Evolutionary conservation across 306 rosid genomes (phyloP).

Genomic region (Datisca glomerata): DNA sequence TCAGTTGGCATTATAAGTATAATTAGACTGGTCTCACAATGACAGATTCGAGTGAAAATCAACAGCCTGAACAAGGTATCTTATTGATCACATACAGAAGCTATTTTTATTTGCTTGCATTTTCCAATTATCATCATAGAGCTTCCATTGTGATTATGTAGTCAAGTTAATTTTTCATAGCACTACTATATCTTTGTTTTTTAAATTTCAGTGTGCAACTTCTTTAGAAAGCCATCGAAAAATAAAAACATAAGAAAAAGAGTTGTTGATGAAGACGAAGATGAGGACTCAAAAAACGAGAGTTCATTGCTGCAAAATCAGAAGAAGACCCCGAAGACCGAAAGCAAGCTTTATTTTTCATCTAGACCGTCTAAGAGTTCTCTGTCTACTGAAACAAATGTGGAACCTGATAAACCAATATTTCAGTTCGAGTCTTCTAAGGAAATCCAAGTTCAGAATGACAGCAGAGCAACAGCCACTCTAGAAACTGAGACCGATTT

Average conservation of each 20-base stretch:
- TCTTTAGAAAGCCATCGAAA: slow-evolving; percentile 29
- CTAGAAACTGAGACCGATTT: slow-evolving; percentile 79
- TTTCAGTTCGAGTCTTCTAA: slow-evolving; percentile 51
- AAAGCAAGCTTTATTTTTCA: slow-evolving; percentile 24
- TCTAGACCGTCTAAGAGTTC: slow-evolving; percentile 19
- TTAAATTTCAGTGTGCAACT: slow-evolving; percentile 31
- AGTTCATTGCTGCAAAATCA: slow-evolving; percentile 14
- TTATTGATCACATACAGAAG: neutral
- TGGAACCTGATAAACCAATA: slow-evolving; percentile 13
- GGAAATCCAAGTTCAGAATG: slow-evolving; percentile 70
- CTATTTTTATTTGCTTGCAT: neutral
- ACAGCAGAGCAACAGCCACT: slow-evolving; percentile 69
- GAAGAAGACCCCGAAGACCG: slow-evolving; percentile 22
- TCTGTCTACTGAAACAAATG: slow-evolving; percentile 12
- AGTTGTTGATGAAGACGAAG: slow-evolving; percentile 22
- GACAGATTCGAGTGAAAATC: slow-evolving; percentile 22
- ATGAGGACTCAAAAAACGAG: slow-evolving; percentile 15
- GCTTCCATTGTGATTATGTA: neutral
- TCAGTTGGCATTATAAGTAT: neutral
- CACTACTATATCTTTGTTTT: neutral
- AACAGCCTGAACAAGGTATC: slow-evolving; percentile 27
- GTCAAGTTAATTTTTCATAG: too few species aligned
- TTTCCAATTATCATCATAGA: neutral
- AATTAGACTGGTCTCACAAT: slow-evolving; percentile 1
- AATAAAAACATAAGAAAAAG: slow-evolving; percentile 31